Base-by-base conservation (phyloP, 257 asterid species). In the Verbena officinalis region DNA sequence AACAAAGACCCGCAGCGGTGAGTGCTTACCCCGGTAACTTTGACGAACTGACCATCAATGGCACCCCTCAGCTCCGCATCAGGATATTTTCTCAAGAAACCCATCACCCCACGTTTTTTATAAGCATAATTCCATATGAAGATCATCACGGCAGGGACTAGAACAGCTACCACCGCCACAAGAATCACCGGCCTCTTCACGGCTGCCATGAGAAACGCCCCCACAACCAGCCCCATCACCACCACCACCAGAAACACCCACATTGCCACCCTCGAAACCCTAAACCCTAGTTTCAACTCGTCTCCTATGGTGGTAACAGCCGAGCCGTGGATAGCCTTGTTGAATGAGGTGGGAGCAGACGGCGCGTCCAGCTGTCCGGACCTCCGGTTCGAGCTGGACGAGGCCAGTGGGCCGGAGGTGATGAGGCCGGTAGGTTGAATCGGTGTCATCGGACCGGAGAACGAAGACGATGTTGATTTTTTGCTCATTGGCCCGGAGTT, bases 11-110 rank as follows among this genome's bases (percentile, higher is more conserved):
- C 3, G 55, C n/a, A 14, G 34, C 53, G 1, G 23, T 21, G 43
- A 12, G 72, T 73, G 67, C 60, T 94, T 90, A 94, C 99, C 96
- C 99, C 99, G 17, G 99, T 90, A 77, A 90, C 95, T 89, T 94
- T 94, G 73, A 94, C 96, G 79, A 63, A 83, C 85, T 94, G 96
- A 31, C 98, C 99, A 78, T 90, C 95, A 39, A 79, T 68, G 64
- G 96, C 95, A 17, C 95, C 96, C 79, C 98, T 77, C 49, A 90
- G 96, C 91, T 90, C 96, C 34, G 86, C 88, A 53, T 90, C 86
- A 16, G 93, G 92, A 60, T 79, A 79, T 36, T 78, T 78, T 56
- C 67, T 77, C 75, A 90, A 50, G 65, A 77, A 88, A 12, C 91
- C 75, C 72, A 80, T 4, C 24, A 84, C 75, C 13, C 96, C 96